A percentile compares a stretch with the other conserved stretches of the same genome.
phyloP scores from a whole-genome alignment of 805 yeast genomes.

The Ogataea ramenticola region DNA sequence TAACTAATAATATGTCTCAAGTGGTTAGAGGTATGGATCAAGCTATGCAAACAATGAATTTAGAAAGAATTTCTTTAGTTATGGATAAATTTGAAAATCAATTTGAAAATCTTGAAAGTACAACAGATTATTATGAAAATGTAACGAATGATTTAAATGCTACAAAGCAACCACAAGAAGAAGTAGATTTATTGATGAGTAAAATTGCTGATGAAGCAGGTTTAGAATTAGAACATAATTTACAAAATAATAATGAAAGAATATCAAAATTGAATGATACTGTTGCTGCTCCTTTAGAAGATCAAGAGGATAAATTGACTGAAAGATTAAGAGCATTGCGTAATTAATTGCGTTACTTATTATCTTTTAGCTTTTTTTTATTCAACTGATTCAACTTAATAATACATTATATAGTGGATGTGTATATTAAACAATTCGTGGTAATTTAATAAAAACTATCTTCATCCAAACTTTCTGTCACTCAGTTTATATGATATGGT shows the following conservation, averaged over 20 bases:
- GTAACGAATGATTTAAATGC: conserved; percentile 89
- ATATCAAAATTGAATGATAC: conserved; percentile 38
- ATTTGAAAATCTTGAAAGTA: conserved; percentile 91
- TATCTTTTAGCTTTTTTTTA: no score
- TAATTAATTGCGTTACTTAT: conserved; percentile 13
- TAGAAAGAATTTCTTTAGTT: conserved; percentile 84
- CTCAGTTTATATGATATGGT: no score
- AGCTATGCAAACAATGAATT: conserved; percentile 92
- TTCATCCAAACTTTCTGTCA: no score
- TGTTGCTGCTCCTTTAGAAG: conserved; percentile 37
- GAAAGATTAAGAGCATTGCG: conserved; percentile 87
- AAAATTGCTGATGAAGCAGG: conserved; percentile 98
- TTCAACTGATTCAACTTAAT: no score
- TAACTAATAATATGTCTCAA: conserved; percentile 87
- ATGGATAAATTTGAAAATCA: conserved; percentile 97
- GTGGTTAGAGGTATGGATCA: conserved; percentile 95
- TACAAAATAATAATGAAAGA: conserved; percentile 51
- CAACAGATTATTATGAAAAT: conserved; percentile 86
- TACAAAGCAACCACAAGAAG: conserved; percentile 86
- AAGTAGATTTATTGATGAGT: conserved; percentile 83
- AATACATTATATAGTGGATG: no score
- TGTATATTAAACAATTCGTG: no score
- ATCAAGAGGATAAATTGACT: conserved; percentile 80
- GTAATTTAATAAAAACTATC: no score
- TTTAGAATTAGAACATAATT: conserved; percentile 79